phyloP scores from a whole-genome alignment of 176 grass and related monocot genomes.

The Ensete ventricosum region DNA sequence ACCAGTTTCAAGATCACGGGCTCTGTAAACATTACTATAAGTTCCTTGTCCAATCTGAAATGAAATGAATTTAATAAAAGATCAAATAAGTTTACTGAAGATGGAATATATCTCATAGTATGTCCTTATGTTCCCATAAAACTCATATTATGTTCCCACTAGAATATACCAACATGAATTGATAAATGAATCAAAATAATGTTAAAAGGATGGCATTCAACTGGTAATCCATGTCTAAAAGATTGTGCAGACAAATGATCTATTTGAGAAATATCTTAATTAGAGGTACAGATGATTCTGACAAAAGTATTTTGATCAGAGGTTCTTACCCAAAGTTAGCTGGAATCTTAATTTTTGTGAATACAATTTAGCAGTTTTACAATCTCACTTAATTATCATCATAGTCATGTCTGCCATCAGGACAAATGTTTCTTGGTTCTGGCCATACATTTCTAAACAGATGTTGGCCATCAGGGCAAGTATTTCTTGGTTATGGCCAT shows the following conservation, averaged over 20 bases:
- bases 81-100: neutral
- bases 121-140: too few species aligned
- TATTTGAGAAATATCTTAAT: neutral
- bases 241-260: too few species aligned
- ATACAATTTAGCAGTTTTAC: neutral
- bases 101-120: neutral
- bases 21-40: slow-evolving; percentile 73
- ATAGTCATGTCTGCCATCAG: too few species aligned
- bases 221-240: neutral
- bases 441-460: too few species aligned
- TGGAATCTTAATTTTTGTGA: neutral
- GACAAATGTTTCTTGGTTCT: too few species aligned
- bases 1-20: slow-evolving; percentile 44
- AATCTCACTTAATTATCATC: too few species aligned
- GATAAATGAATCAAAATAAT: neutral
- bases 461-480: too few species aligned
- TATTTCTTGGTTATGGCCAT: too few species aligned
- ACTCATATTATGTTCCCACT: too few species aligned
- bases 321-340: neutral
- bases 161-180: too few species aligned
- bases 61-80: neutral
- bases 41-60: slow-evolving; percentile 65
- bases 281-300: neutral
- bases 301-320: neutral
- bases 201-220: neutral